Percentiles rank a stretch among this genome's conserved stretches.
These are phyloP conservation scores for Penicillium ochrochloron DNA, from an alignment of 495 filamentous ascomycete genomes.

Conservation along the genomic window DNA sequence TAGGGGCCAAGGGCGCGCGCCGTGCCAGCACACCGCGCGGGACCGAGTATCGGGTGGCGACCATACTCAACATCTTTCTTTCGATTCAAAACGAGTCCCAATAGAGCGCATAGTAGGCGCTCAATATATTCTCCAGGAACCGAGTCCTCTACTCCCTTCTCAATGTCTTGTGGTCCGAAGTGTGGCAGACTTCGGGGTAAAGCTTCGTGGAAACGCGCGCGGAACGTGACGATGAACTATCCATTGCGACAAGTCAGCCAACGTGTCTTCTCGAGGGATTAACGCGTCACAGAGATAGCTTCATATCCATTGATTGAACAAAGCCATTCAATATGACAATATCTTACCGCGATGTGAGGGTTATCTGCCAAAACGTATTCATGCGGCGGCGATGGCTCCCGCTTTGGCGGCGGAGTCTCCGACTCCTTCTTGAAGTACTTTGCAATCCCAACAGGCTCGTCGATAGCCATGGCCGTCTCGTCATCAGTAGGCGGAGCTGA, in stretches of 20 bases:
- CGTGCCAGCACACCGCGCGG: constrained; percentile 14
- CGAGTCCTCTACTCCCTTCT: constrained; percentile 77
- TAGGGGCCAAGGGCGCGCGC: constrained; percentile 21
- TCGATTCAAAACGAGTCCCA: constrained; percentile 87
- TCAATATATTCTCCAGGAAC: constrained; percentile 84
- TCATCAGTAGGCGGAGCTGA: constrained; percentile 62
- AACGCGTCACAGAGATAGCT: constrained; percentile 41
- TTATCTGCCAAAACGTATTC: constrained; percentile 89
- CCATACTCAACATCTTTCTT: constrained; percentile 98
- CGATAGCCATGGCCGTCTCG: constrained; percentile 50
- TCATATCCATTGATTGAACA: background rate
- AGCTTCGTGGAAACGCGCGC: constrained; percentile 85
- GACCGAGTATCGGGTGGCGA: constrained; percentile 34
- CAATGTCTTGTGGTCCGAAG: constrained; percentile 93
- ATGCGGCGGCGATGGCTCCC: constrained; percentile 83
- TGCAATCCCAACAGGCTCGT: constrained; percentile 49
- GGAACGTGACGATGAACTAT: constrained; percentile 98
- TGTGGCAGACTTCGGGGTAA: constrained; percentile 86
- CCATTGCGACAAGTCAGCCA: constrained; percentile 45
- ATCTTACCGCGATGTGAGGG: constrained; percentile 82
- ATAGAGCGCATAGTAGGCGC: constrained; percentile 82
- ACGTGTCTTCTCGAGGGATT: constrained; percentile 33
- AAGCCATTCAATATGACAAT: constrained; percentile 7
- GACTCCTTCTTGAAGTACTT: constrained; percentile 57
- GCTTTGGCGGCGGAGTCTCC: constrained; percentile 69